Conservation (phyloP, 1,284 basidiomycete species). For the Anthracocystis setariae region DNA sequence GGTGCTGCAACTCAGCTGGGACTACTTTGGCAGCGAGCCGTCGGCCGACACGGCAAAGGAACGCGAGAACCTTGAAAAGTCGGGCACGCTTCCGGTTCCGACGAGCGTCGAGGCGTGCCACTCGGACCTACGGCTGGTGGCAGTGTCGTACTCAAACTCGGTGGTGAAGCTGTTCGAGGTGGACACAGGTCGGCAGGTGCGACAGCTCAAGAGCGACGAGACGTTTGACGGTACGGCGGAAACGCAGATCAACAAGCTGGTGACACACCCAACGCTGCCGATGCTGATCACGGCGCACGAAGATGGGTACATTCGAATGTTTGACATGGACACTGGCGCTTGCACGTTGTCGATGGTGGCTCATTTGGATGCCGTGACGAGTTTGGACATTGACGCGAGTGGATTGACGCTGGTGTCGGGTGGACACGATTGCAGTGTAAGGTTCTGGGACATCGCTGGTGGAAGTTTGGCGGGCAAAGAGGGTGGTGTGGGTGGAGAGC, state of each 20-base stretch:
- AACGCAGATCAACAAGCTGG: constrained; percentile 87
- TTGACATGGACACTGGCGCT: constrained; percentile 82
- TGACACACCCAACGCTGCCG: constrained; percentile 89
- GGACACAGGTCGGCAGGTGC: constrained; percentile 82
- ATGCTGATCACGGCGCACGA: constrained; percentile 90
- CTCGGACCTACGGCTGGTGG: constrained; percentile 68
- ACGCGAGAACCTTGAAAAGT: constrained; percentile 67
- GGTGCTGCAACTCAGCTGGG: constrained; percentile 75
- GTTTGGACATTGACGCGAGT: constrained; percentile 85
- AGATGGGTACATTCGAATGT: constrained; percentile 90
- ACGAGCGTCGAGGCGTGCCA: constrained; percentile 82
- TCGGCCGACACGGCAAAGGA: constrained; percentile 58
- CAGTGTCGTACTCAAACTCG: constrained; percentile 88
- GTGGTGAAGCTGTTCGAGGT: constrained; percentile 90
- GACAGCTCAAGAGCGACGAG: constrained; percentile 75
- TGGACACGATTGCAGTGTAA: constrained; percentile 90
- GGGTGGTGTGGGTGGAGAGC: constrained; percentile 2
- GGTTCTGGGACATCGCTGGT: constrained; percentile 90
- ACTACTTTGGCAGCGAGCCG: constrained; percentile 73
- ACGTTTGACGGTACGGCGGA: constrained; percentile 73
- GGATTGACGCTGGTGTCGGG: constrained; percentile 88
- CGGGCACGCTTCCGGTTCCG: constrained; percentile 71
- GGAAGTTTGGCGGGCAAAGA: constrained; percentile 60
- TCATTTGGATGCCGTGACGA: constrained; percentile 90
- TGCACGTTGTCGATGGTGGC: constrained; percentile 89